Evolutionary conservation across 1,139 yeast species (phyloP), one percentile per base, ranked within the genome.

Genomic region (Yamadazyma taylorii): DNA sequence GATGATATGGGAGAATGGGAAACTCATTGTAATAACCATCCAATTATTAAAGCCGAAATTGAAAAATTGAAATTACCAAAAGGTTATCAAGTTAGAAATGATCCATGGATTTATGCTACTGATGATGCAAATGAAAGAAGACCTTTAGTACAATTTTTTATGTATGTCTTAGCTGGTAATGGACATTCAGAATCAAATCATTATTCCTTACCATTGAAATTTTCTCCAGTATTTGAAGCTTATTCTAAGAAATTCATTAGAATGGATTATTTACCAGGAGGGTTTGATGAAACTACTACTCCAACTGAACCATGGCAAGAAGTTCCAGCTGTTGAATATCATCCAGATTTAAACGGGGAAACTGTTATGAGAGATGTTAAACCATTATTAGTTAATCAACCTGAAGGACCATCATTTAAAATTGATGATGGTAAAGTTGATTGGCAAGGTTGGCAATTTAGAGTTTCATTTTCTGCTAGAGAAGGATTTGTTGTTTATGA

Each of bases 391-490:
- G 77, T 85, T 34, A 61, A 73, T 31, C 95, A 87, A 64, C 95
- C 96, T 36, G 94, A 87, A 53, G 96, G 96, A 45, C 85, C 95
- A 15, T 83, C 92, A 1, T 87, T 84, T 65, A 52, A 71, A n/a
- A 63, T 79, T 34, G 70, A 77, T 12, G 86, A 86, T 28, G 64
- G 74, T 36, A 81, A 79, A 60, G 78, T 87, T 47, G 65, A 72
- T 43, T 87, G 96, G 96, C 95, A 85, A 67, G 92, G 87, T 37
- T 87, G 95, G 95, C 85, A 81, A 58, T 85, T 87, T 69, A 75
- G 87, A 60, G 86, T 84, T 29, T 76, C 82, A 34, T 71, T 86
- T 43, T 80, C 80, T 52, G 81, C 79, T 36, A 83, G 96, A 71
- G 96, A 87, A 67, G 96, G 96, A 49, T 75, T 85, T 52, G 94